Evolutionary conservation across 768 basidiomycete species (phyloP).

Genomic region (Boletus huronensis): DNA sequence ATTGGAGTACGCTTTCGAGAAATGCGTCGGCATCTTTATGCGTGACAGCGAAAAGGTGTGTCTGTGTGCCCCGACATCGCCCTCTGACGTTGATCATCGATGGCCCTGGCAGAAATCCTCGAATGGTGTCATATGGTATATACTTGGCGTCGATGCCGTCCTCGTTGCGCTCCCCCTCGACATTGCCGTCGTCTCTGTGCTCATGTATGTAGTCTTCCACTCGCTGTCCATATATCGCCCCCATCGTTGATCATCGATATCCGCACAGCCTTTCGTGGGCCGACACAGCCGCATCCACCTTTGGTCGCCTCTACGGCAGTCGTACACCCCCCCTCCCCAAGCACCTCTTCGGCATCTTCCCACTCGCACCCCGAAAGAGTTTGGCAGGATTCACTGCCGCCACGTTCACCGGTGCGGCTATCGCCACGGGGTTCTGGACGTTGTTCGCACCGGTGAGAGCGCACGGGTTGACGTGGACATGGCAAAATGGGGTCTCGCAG

Average conservation of each 20-base stretch:
- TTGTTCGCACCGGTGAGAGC: conserved; percentile 49
- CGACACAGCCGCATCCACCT: conserved; percentile 89
- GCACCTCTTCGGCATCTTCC: conserved; percentile 46
- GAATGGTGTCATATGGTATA: conserved; percentile 89
- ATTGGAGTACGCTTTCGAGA: conserved; percentile 72
- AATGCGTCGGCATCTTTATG: conserved; percentile 78
- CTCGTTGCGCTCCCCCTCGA: conserved; percentile 78
- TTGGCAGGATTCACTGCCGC: conserved; percentile 83
- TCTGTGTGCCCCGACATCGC: neutral
- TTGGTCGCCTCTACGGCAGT: conserved; percentile 83
- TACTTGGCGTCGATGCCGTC: conserved; percentile 78
- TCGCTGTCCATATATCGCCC: neutral
- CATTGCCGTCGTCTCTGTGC: conserved; percentile 83
- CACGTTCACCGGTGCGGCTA: conserved; percentile 61
- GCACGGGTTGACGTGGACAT: conserved; percentile 50
- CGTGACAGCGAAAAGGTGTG: conserved; percentile 78
- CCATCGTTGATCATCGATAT: neutral
- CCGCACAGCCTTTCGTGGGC: conserved; percentile 83
- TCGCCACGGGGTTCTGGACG: conserved; percentile 72
- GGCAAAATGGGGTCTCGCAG: conserved; percentile 47
- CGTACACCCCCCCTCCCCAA: conserved; percentile 60
- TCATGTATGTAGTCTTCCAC: conserved; percentile 60
- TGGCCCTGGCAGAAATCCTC: conserved; percentile 42
- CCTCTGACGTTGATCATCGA: neutral
- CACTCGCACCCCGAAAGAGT: conserved; percentile 79